Conservation (phyloP, 495 filamentous ascomycete species). For the Neurospora sp. region DNA sequence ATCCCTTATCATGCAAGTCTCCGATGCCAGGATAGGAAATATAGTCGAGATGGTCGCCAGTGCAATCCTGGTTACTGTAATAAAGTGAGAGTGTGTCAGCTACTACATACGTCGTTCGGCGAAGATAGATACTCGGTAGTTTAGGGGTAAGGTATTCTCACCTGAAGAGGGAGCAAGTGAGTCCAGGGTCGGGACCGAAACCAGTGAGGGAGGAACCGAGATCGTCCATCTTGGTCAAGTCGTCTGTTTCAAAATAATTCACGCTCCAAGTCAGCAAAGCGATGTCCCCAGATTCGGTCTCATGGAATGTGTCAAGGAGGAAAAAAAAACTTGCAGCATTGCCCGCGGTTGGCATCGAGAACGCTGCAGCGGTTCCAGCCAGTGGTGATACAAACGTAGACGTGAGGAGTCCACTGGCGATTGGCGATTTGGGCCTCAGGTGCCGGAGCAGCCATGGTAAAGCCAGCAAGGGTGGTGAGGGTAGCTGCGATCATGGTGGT, state of each 20-base stretch:
- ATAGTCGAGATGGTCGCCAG: background rate
- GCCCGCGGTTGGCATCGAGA: background rate
- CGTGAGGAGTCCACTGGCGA: background rate
- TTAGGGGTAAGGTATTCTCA: background rate
- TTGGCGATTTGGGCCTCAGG: background rate
- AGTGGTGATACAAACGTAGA: background rate
- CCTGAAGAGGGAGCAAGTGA: background rate
- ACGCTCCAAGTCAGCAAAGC: background rate
- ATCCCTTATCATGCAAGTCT: background rate
- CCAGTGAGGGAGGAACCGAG: background rate
- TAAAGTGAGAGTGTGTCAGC: background rate
- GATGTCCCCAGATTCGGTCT: background rate
- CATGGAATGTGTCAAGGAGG: background rate
- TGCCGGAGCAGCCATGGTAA: background rate
- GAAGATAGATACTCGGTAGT: too few species aligned
- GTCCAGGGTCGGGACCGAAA: background rate
- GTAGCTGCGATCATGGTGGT: background rate
- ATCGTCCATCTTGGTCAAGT: background rate
- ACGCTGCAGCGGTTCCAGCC: background rate
- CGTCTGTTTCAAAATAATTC: too few species aligned
- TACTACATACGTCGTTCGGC: background rate
- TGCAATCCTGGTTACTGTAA: background rate
- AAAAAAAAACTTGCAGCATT: background rate
- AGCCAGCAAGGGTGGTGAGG: background rate
- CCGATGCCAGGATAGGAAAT: background rate